These are phyloP conservation scores for Monosporascus sp. DNA, from an alignment of 2,329 filamentous ascomycete species.

Conservation along the genomic window DNA sequence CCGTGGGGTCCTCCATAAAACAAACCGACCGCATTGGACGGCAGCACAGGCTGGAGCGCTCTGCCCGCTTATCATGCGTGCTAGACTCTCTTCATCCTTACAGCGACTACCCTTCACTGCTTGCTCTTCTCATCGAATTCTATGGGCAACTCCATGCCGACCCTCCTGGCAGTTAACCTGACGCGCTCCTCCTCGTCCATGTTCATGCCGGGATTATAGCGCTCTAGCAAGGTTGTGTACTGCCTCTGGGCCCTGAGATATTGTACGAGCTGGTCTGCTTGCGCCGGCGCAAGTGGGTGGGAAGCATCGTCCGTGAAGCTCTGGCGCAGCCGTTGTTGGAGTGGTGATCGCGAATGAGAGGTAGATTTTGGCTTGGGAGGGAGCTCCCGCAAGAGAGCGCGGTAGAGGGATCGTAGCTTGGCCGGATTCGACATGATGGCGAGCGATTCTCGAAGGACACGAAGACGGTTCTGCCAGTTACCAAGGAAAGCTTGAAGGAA, in stretches of 20 bases:
- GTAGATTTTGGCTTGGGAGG: constrained; percentile 60
- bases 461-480: too few species aligned
- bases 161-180: constrained; percentile 73
- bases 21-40: too few species aligned
- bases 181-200: constrained; percentile 84
- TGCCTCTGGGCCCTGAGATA: constrained; percentile 82
- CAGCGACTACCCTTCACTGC: background rate
- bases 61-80: too few species aligned
- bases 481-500: too few species aligned
- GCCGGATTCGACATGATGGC: constrained; percentile 35
- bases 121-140: constrained; percentile 37
- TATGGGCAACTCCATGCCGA: constrained; percentile 82
- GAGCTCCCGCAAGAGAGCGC: constrained; percentile 81
- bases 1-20: too few species aligned
- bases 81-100: too few species aligned
- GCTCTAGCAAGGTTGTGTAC: constrained; percentile 75
- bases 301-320: constrained; percentile 43
- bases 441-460: background rate
- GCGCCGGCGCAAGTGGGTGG: constrained; percentile 26
- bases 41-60: too few species aligned
- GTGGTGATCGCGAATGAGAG: constrained; percentile 51
- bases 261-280: constrained; percentile 72
- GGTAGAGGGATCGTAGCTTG: constrained; percentile 73
- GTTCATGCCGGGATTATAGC: constrained; percentile 89
- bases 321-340: constrained; percentile 64